Percentiles rank a stretch among this genome's conserved stretches.
phyloP scores from a whole-genome alignment of 2,329 filamentous ascomycete genomes.

The Penicillium concentricum region DNA sequence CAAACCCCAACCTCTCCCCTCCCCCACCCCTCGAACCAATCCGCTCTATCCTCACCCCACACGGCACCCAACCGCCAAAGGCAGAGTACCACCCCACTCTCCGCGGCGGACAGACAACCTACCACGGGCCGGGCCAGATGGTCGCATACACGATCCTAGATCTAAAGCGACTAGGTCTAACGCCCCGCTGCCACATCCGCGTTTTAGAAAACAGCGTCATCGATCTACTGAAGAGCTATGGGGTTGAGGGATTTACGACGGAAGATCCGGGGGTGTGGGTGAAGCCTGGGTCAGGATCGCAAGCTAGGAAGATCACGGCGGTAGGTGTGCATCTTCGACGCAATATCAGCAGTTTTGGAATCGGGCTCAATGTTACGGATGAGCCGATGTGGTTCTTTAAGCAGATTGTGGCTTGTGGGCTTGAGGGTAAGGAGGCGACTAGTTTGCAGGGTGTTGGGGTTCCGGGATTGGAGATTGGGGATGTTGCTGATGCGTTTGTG shows the following conservation, averaged over 20 bases:
- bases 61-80: conserved; percentile 28
- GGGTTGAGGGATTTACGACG: conserved; percentile 62
- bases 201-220: conserved; percentile 76
- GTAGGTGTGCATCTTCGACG: conserved; percentile 87
- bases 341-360: conserved; percentile 78
- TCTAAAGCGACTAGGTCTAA: conserved; percentile 65
- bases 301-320: conserved; percentile 72
- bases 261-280: conserved; percentile 87
- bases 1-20: conserved; percentile 39
- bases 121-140: conserved; percentile 90
- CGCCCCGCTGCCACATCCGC: conserved; percentile 73
- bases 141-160: conserved; percentile 93
- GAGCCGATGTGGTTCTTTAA: conserved; percentile 64
- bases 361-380: conserved; percentile 61
- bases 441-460: conserved; percentile 61
- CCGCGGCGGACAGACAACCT: conserved; percentile 90
- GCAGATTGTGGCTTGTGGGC: conserved; percentile 85
- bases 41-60: conserved; percentile 31
- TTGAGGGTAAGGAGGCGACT: conserved; percentile 77
- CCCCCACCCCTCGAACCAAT: conserved; percentile 39
- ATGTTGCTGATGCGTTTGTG: conserved; percentile 40
- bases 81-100: conserved; percentile 68
- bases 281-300: conserved; percentile 2
- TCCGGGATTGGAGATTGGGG: conserved; percentile 34
- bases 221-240: conserved; percentile 59